Percentiles rank a stretch among this genome's conserved stretches.
Conservation (phyloP, 2,329 filamentous ascomycete genomes). For the Xylaria sp. region DNA sequence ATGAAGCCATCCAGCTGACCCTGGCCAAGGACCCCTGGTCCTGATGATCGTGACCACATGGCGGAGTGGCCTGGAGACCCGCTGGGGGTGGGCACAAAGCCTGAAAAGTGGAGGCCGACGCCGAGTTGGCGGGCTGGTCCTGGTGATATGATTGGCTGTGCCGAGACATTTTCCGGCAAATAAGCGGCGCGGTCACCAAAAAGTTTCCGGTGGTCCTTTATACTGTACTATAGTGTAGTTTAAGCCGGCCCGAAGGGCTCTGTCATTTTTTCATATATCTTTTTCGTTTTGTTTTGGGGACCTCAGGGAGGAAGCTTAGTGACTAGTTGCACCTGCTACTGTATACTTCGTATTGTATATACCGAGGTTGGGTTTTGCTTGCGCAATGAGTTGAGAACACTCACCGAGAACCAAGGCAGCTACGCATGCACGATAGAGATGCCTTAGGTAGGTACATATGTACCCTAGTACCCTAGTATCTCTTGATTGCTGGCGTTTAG, state of each 20-base stretch:
- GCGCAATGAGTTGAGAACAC: too few relatives aligned
- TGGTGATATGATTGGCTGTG: constrained; percentile 9
- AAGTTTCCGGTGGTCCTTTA: not conserved
- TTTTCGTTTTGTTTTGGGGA: not conserved
- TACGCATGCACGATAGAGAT: not conserved
- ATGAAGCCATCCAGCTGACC: constrained; percentile 9
- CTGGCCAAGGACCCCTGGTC: not conserved
- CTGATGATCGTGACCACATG: constrained; percentile 23
- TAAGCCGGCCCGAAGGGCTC: not conserved
- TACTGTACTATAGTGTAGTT: not conserved
- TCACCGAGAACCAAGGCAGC: not conserved
- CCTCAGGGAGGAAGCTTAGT: not conserved
- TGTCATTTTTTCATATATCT: not conserved
- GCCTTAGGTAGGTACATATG: not conserved
- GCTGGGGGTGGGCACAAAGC: constrained; percentile 6
- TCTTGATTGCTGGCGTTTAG: too few relatives aligned
- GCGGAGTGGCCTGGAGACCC: constrained; percentile 6
- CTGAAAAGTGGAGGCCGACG: constrained; percentile 20
- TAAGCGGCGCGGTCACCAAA: not conserved
- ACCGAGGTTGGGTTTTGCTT: too few relatives aligned
- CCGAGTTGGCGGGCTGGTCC: constrained; percentile 3
- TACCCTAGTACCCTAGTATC: too few relatives aligned
- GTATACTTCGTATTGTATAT: not conserved
- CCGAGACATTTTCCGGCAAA: constrained; percentile 2
- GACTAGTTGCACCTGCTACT: not conserved